phyloP scores from a whole-genome alignment of 495 filamentous ascomycete species.

The Oidiodendron maius region DNA sequence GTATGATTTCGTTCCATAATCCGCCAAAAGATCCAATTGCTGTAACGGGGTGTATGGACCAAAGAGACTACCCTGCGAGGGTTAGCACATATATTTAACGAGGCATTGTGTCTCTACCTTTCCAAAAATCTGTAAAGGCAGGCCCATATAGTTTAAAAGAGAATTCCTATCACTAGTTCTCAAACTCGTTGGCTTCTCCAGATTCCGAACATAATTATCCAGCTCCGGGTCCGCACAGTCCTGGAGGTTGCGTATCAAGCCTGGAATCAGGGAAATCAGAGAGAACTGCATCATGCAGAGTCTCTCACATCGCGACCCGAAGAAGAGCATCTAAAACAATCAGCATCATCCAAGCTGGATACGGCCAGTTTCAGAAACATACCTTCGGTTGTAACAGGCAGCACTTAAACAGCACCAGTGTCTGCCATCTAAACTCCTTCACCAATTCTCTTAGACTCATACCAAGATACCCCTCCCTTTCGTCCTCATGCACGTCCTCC shows the following conservation, averaged over 20 bases:
- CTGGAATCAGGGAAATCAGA: slow-evolving; percentile 87
- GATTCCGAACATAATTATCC: slow-evolving; percentile 69
- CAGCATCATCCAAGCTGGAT: not conserved
- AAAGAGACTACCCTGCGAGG: slow-evolving; percentile 75
- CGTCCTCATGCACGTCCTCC: slow-evolving; percentile 59
- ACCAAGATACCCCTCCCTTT: slow-evolving; percentile 84
- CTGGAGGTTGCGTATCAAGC: slow-evolving; percentile 75
- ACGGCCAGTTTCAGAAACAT: slow-evolving; percentile 13
- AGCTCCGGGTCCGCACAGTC: slow-evolving; percentile 91
- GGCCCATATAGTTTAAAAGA: slow-evolving; percentile 85
- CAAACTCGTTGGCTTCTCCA: slow-evolving; percentile 76
- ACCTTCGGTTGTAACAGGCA: slow-evolving; percentile 93
- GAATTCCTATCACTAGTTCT: slow-evolving; percentile 89
- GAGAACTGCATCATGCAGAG: slow-evolving; percentile 99
- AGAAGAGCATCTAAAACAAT: slow-evolving; percentile 84
- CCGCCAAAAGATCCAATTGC: slow-evolving; percentile 89
- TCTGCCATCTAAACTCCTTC: slow-evolving; percentile 89
- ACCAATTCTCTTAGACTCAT: slow-evolving; percentile 88
- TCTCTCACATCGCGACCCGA: slow-evolving; percentile 87
- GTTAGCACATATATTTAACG: not conserved
- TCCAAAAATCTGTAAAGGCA: slow-evolving; percentile 92
- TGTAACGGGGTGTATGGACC: slow-evolving; percentile 96
- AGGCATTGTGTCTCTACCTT: slow-evolving; percentile 49
- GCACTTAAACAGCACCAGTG: slow-evolving; percentile 88
- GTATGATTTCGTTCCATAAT: slow-evolving; percentile 93